phyloP scores from a whole-genome alignment of 805 yeast genomes.

The Yarrowia bubula region DNA sequence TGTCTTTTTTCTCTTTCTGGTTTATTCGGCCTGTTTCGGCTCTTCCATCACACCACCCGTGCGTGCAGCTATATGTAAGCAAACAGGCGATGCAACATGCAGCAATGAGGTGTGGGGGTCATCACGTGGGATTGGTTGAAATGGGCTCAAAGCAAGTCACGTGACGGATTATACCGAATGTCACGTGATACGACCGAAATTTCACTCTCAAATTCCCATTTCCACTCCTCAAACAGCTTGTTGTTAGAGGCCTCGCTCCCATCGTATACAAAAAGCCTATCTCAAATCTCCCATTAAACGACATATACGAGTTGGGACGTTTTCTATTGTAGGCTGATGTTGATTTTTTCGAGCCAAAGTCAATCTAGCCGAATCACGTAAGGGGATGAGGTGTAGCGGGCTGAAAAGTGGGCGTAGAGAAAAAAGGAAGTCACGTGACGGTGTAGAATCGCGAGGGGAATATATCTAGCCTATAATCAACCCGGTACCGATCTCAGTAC shows the following conservation, averaged over 20 bases:
- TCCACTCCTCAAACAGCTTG: background rate
- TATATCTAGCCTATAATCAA: no score
- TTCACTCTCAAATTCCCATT: background rate
- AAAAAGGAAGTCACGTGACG: no score
- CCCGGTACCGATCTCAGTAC: no score
- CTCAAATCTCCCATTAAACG: background rate
- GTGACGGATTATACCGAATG: no score
- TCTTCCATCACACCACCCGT: background rate
- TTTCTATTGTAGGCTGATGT: slow-evolving; percentile 5
- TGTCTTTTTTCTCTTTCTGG: no score
- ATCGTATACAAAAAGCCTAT: slow-evolving; percentile 15
- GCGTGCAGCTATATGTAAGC: background rate
- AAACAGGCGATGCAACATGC: background rate
- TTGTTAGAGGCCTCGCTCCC: background rate
- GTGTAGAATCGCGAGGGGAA: no score
- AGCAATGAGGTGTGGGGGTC: background rate
- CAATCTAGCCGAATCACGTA: background rate
- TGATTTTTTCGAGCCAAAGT: slow-evolving; percentile 3
- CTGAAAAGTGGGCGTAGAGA: no score
- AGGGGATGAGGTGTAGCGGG: background rate
- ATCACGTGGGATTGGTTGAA: background rate
- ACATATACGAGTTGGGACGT: background rate
- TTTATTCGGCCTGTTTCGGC: no score
- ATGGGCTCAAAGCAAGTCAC: background rate
- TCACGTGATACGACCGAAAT: no score